Evolutionary conservation across 2,329 filamentous ascomycete species (phyloP), one percentile per base, ranked within the genome.

Genomic region (Colletotrichum camelliae): DNA sequence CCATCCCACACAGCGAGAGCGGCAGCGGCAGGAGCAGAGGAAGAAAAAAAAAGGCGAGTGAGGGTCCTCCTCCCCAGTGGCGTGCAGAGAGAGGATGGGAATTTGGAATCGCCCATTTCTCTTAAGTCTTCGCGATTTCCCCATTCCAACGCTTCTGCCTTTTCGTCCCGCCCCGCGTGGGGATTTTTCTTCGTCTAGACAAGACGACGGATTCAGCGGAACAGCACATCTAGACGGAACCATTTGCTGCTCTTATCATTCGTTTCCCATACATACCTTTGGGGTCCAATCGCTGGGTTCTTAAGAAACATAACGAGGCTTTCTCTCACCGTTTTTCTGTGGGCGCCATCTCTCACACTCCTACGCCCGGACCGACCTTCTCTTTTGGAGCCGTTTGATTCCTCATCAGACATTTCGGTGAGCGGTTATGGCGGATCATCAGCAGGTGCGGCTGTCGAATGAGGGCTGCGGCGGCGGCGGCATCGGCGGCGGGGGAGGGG

Each of bases 91-190:
- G 37, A 48, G 27, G 39, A 72, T 68, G 69, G 72, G 55, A 64
- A 68, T 72, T 72, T 72, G 69, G 69, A 68, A 75, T 75, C 64
- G 69, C 55, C 64, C 39, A 27, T 73, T 52, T 52, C 27, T 67
- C 60, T 65, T 57, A 75, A 66, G 55, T 58, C 33, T 21, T 52
- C 31, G 21, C 37, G 29, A 61, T 21, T 24, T 33, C 58, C 67
- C 60, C 61, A 43, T 67, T 39, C 24, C 43, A 37, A n/a, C 65
- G 21, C 16, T 7, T 31, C 18, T 27, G 15, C 21, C 33, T 64
- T 27, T 64, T 64, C 37, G 31, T 33, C 55, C 55, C 55, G 21
- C 58, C 24, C n/a, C n/a, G n/a, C 61, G 61, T 64, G 35, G 33
- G 21, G 24, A 18, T 33, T 39, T 39, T 27, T 39, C 13, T 27